Evolutionary conservation across 208 protist species (phyloP), one percentile per base, ranked within the genome.

Genomic region (Leishmania braziliensis): DNA sequence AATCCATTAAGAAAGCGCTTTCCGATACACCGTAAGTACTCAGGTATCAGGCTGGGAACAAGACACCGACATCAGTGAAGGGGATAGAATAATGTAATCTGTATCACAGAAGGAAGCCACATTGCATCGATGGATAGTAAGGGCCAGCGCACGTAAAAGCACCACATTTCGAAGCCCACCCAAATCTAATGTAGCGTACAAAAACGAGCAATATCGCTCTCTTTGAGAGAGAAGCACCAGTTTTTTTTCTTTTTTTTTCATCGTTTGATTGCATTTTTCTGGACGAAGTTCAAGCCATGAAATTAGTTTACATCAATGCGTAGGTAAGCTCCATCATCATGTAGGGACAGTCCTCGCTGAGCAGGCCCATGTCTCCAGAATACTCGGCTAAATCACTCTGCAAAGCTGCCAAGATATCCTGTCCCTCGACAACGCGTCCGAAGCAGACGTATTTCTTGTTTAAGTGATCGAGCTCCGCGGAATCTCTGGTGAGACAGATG

Each of bases 381-480:
- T 91, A 95, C 2, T 83, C 78, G 0, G 81, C 36, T 48, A 97
- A 77, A 36, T 81, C 78, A 10, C 88, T 85, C 36, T 78, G 79
- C 60, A 97, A 53, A 9, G 16, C 53, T 18, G 85, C 36, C 39
- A 97, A 43, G 6, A 81, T 63, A 54, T 92, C 90, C 12, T 94
- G 72, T 0, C 91, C 91, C 56, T 90, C 89, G 5, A 90, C 84
- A 46, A 97, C 86, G 48, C 89, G 86, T 18, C 87, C 94, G 82
- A 97, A 95, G 46, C 88, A 93, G 14, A 92, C 79, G 66, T 97
- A 88, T 16, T 90, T 91, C 66, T 86, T 88, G 76, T 94, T 90
- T 43, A 97, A 69, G 78, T 93, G 89, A n/a, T 91, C 91, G 54
- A 95, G 66, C 75, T 96, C 92, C 0, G 58, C 74, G 23, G 80